Evolutionary conservation across 108 stramenopile genomes (phyloP), one percentile per base, ranked within the genome.

Genomic region (Skeletonema menzelii): DNA sequence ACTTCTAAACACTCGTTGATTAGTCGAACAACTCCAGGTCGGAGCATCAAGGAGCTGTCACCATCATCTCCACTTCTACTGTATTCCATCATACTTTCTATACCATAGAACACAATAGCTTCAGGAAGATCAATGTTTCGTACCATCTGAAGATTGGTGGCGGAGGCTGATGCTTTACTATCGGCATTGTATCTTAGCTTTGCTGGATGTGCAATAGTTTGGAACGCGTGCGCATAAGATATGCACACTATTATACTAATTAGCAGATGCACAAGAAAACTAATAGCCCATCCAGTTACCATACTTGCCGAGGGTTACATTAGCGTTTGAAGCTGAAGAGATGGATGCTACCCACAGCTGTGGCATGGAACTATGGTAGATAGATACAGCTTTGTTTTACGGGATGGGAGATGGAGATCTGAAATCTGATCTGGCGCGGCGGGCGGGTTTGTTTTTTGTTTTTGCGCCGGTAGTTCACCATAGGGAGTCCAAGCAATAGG

Each of bases 101-200:
- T 12, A 10, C 89, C 92, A 61, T 89, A 90, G 57, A 93, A 88
- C 0, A 93, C 79, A 13, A 93, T 20, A 17, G 85, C 82, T 77
- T 93, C 92, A 7, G 87, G 88, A 10, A 87, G 62, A 75, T 93
- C 92, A 44, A 93, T 83, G 62, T 93, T 93, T 12, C 92, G 85
- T 34, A 93, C 86, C 92, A 93, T 93, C 3, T 47, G 10, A 46
- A 78, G 44, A 6, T 59, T 69, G 22, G 46, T 47, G n/a, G 17
- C 19, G 46, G 49, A 22, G 49, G 49, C 49, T 53, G 47, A 49
- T 49, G 49, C 10, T 20, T 53, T 53, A 15, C 40, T 42, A 22
- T 22, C 2, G 22, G 22, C 49, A 53, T 53, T n/a, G 46, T 60
- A n/a, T 27, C 37, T 34, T 27, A 60, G 32, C 20, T 60, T 56